phyloP scores from a whole-genome alignment of 2,329 filamentous ascomycete genomes.

The Magnaporthales sp. region DNA sequence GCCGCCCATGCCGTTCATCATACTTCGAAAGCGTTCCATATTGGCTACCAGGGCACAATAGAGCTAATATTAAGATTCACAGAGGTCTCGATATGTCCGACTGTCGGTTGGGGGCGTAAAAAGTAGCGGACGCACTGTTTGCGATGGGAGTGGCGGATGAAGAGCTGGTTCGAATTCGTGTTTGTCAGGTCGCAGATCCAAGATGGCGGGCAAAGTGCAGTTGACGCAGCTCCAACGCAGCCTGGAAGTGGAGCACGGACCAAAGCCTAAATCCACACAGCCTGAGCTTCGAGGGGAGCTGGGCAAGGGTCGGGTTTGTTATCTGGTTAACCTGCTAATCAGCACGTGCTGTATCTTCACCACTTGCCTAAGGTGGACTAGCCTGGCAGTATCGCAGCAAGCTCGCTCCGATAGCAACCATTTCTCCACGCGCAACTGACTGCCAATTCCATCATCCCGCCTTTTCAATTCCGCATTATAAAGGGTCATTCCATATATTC shows the following conservation, averaged over 20 bases:
- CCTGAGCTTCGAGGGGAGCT: background rate
- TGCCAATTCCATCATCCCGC: background rate
- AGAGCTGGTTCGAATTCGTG: background rate
- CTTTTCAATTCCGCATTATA: background rate
- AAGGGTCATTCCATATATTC: background rate
- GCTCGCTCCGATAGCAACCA: background rate
- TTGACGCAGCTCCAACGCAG: slow-evolving; percentile 7
- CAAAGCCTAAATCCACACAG: background rate
- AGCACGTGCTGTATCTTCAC: background rate
- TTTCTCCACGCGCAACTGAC: background rate
- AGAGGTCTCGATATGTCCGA: background rate
- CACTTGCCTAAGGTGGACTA: background rate
- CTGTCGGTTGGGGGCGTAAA: background rate
- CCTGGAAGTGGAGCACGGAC: slow-evolving; percentile 6
- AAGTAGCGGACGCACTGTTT: background rate
- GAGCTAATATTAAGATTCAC: background rate
- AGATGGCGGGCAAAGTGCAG: slow-evolving; percentile 1
- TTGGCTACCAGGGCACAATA: slow-evolving; percentile 9
- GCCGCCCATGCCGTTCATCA: slow-evolving; percentile 69
- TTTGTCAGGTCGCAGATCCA: background rate
- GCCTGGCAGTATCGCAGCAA: background rate
- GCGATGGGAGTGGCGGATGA: background rate
- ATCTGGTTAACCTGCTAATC: background rate
- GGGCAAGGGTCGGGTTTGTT: background rate
- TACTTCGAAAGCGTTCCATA: slow-evolving; percentile 89